Evolutionary conservation across 2,329 filamentous ascomycete genomes (phyloP).

Genomic region (Trichoderma atrobrunneum): DNA sequence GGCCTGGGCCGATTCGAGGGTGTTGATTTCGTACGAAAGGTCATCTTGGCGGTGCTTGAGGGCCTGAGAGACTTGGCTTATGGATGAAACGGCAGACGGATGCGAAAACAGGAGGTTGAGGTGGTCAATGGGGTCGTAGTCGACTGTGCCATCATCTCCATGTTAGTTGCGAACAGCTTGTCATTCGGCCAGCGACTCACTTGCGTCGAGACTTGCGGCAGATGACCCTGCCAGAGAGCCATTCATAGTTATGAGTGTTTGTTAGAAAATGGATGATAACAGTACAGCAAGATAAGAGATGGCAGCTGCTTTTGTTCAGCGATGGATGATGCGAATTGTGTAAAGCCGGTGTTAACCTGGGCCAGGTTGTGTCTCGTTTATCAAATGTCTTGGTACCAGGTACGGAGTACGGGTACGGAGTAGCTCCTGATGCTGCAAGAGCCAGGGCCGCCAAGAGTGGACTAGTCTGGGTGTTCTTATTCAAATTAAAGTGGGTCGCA

Average conservation of each 20-base stretch:
- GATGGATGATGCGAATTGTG: not conserved
- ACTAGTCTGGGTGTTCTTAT: not conserved
- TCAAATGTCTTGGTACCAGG: not conserved
- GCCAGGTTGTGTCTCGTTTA: not conserved
- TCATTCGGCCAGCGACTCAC: conserved; percentile 31
- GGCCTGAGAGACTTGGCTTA: conserved; percentile 68
- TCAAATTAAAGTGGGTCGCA: not conserved
- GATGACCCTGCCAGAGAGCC: conserved; percentile 35
- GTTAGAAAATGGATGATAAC: not conserved
- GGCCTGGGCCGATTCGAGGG: conserved; percentile 73
- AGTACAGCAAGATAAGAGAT: not conserved
- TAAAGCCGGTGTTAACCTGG: conserved; percentile 9
- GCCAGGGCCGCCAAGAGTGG: not conserved
- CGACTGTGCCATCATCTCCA: conserved; percentile 41
- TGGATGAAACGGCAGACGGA: conserved; percentile 76
- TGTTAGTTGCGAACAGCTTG: conserved; percentile 24
- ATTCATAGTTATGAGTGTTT: conserved; percentile 36
- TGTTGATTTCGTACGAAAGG: conserved; percentile 72
- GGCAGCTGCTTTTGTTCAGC: too few species aligned
- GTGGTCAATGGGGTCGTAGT: conserved; percentile 91
- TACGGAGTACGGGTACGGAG: not conserved
- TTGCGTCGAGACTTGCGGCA: conserved; percentile 45
- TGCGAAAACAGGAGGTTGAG: conserved; percentile 92
- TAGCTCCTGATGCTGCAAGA: not conserved
- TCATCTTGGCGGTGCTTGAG: conserved; percentile 77